A percentile compares a stretch with the other conserved stretches of the same genome.
These are phyloP conservation scores for Diaporthe caulivora DNA, from an alignment of 2,329 filamentous ascomycete genomes.

Conservation along the genomic window DNA sequence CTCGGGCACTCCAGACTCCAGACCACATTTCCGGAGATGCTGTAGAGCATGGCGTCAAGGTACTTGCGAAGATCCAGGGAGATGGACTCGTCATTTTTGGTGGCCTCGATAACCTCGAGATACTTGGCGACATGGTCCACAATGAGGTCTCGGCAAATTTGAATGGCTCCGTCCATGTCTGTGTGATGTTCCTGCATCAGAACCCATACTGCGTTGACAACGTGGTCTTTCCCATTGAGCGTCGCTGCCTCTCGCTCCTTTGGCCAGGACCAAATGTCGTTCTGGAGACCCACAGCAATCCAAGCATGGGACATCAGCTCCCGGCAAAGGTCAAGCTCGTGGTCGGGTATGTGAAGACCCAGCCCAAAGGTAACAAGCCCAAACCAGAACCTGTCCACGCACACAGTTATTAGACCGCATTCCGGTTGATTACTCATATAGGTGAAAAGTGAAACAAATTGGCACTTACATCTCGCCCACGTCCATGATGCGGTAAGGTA, in stretches of 20 bases:
- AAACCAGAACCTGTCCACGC: conserved; percentile 48
- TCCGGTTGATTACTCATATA: too few relatives aligned
- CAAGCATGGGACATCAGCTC: conserved; percentile 47
- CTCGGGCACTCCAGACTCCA: conserved; percentile 35
- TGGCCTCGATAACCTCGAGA: conserved; percentile 1
- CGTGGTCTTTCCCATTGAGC: conserved; percentile 43
- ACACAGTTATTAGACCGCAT: too few relatives aligned
- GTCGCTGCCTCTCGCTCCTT: conserved; percentile 50
- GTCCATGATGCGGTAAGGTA: conserved; percentile 45
- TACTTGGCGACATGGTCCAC: conserved; percentile 27
- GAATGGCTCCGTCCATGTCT: conserved; percentile 41
- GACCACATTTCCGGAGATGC: conserved; percentile 29
- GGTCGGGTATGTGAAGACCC: conserved; percentile 52
- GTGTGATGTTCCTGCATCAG: conserved; percentile 52
- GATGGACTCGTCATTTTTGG: background rate
- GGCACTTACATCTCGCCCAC: conserved; percentile 44
- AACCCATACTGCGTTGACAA: conserved; percentile 55
- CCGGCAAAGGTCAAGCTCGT: conserved; percentile 48
- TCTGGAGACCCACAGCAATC: conserved; percentile 49
- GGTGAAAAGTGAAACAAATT: too few relatives aligned
- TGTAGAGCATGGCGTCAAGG: conserved; percentile 24
- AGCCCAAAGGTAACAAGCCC: conserved; percentile 52
- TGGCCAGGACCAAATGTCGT: conserved; percentile 55
- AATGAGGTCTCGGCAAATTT: conserved; percentile 35
- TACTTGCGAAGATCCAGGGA: conserved; percentile 25